Evolutionary conservation across 257 asterid species (phyloP).

Genomic region (Paraleonurus japonicus): DNA sequence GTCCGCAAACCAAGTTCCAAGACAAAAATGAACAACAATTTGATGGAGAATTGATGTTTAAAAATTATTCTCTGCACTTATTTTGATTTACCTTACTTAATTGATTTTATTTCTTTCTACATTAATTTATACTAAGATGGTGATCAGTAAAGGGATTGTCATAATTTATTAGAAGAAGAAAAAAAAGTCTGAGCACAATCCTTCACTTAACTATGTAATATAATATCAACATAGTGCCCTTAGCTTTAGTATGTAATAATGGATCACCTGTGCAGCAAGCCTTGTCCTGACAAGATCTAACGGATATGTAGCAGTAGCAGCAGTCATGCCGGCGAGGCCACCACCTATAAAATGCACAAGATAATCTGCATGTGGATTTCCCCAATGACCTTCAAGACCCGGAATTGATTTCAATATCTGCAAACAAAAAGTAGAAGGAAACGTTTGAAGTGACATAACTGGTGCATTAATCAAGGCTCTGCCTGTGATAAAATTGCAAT

Average conservation of each 20-base stretch:
- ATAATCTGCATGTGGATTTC: constrained; percentile 43
- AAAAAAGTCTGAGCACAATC: neutral
- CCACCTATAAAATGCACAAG: constrained; percentile 82
- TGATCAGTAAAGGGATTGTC: neutral
- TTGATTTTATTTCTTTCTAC: neutral
- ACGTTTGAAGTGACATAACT: neutral
- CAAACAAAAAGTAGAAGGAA: neutral
- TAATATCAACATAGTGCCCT: constrained; percentile 17
- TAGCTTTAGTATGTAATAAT: neutral
- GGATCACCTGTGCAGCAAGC: constrained; percentile 83
- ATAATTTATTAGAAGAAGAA: neutral
- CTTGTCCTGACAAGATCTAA: constrained; percentile 92
- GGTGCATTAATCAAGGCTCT: neutral
- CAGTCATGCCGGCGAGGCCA: constrained; percentile 87
- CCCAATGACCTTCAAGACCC: constrained; percentile 48
- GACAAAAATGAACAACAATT: neutral
- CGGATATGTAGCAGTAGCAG: constrained; percentile 91
- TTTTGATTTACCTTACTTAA: neutral
- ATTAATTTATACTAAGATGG: neutral
- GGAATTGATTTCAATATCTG: constrained; percentile 71
- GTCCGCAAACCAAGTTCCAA: neutral
- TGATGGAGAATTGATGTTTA: neutral
- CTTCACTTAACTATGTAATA: neutral
- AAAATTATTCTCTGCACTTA: neutral
- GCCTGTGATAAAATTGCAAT: neutral